Base-by-base conservation (phyloP, 1,284 basidiomycete species). In the Xerocomus amazonicus region DNA sequence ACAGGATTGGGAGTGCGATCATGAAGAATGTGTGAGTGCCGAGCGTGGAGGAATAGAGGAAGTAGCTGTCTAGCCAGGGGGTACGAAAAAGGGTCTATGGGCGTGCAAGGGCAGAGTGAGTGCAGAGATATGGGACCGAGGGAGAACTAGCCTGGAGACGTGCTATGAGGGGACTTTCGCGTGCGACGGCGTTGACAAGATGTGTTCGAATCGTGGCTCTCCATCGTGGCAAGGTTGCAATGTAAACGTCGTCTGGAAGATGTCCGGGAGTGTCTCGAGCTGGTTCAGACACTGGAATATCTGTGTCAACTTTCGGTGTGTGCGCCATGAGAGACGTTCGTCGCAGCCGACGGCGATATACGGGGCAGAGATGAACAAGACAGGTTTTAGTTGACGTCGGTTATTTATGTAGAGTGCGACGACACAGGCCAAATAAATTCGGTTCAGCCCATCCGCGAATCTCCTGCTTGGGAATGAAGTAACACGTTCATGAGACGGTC, bases 11-110 rank as follows among this genome's bases (percentile, higher is more conserved):
- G 2, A 98, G 72, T 57, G 90, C 81, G 26, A 86, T 83, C 81
- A 96, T 90, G 75, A 98, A 98, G 73, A 96, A 97, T 0, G 91
- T 95, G 64, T 97, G 95, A 0, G 93, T 92, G 0, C 92, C 92
- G 41, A 97, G 78, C 0, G 91, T 78, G 1, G 92, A 93, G 0
- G 91, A 89, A 66, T 95, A 92, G 51, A 96, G 84, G 65, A 99
- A 97, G 65, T 91, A 97, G 1, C 73, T 74, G 68, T 99, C 95
- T 17, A 92, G 71, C 71, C 78, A 84, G 1, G 87, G 81, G 1
- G 76, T 80, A 27, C 91, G 79, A 29, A 89, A 74, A 9, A 62
- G 65, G 13, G 74, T 64, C 87, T 90, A 50, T 19, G 0, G 9
- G 17, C 3, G 12, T n/a, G 32, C 19, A 4, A 23, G 19, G 19